Evolutionary conservation across 148 eudicot species (phyloP).

Genomic region (Diospyros lotus): DNA sequence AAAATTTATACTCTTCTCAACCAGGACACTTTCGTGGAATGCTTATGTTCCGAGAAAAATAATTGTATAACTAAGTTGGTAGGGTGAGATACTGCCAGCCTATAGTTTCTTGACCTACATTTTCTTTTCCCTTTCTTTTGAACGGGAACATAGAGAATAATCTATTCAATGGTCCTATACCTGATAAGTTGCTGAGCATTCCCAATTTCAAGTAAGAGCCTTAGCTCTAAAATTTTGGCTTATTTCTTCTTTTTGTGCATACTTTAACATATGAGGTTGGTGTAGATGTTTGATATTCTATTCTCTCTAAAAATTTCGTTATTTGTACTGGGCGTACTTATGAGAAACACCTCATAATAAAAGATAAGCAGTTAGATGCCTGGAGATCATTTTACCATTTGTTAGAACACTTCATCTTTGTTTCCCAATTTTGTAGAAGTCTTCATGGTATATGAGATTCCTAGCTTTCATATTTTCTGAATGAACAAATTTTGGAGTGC

Average conservation of each 20-base stretch:
- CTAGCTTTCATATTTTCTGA: background rate
- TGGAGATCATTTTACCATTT: background rate
- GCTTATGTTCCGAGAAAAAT: background rate
- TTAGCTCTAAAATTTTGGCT: background rate
- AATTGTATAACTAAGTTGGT: background rate
- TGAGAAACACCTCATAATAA: background rate
- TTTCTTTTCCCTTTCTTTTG: constrained; percentile 9
- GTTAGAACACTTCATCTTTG: no score
- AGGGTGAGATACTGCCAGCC: background rate
- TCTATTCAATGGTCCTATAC: constrained; percentile 74
- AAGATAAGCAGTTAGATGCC: background rate
- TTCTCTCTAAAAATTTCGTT: background rate
- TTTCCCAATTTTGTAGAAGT: background rate
- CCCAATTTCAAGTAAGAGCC: constrained; percentile 68
- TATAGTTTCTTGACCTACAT: background rate
- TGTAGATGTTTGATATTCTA: background rate
- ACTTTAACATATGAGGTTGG: background rate
- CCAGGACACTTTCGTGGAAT: constrained; percentile 7
- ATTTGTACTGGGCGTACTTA: background rate
- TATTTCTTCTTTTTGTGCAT: constrained; percentile 1
- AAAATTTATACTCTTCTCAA: constrained; percentile 60
- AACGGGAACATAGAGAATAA: constrained; percentile 74
- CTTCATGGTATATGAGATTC: background rate
- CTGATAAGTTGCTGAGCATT: constrained; percentile 59
- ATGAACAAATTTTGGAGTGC: background rate